These are phyloP conservation scores for Colletotrichum zoysiae DNA, from an alignment of 2,329 filamentous ascomycete genomes.

Conservation along the genomic window DNA sequence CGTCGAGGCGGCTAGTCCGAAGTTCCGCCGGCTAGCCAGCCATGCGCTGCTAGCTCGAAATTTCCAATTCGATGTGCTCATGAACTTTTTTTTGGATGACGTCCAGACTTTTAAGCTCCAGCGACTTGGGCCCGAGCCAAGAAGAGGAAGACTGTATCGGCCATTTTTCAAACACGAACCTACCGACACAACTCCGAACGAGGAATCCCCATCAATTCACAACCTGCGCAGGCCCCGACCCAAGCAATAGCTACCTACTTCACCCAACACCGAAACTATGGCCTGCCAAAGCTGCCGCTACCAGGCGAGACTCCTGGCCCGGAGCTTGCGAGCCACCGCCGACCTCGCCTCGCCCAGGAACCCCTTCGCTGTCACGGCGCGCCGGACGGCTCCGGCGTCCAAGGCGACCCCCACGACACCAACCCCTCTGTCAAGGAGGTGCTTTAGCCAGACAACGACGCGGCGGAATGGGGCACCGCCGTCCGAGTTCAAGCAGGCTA, in stretches of 20 bases:
- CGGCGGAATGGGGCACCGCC: constrained; percentile 40
- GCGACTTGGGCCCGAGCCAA: constrained; percentile 24
- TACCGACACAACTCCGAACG: neutral
- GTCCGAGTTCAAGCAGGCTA: constrained; percentile 32
- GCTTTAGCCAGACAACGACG: constrained; percentile 53
- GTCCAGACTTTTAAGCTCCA: constrained; percentile 38
- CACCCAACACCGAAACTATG: constrained; percentile 51
- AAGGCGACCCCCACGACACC: constrained; percentile 16
- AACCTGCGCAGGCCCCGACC: neutral
- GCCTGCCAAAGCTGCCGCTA: constrained; percentile 63
- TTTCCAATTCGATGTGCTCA: constrained; percentile 42
- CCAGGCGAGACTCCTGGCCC: constrained; percentile 57
- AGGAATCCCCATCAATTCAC: neutral
- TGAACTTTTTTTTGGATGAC: constrained; percentile 43
- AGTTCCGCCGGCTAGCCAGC: constrained; percentile 36
- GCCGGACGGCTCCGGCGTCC: constrained; percentile 3
- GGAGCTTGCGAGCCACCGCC: constrained; percentile 43
- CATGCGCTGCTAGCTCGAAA: constrained; percentile 34
- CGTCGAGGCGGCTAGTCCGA: constrained; percentile 1
- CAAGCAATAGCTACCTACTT: neutral
- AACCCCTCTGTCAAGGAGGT: constrained; percentile 44
- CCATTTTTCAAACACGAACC: neutral
- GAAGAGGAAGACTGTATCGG: constrained; percentile 8
- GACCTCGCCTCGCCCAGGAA: constrained; percentile 32
- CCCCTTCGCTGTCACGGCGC: constrained; percentile 15